Percentiles rank a stretch among this genome's conserved stretches.
Evolutionary conservation across 148 eudicot species (phyloP).

Genomic region (Amaranthus palmeri): DNA sequence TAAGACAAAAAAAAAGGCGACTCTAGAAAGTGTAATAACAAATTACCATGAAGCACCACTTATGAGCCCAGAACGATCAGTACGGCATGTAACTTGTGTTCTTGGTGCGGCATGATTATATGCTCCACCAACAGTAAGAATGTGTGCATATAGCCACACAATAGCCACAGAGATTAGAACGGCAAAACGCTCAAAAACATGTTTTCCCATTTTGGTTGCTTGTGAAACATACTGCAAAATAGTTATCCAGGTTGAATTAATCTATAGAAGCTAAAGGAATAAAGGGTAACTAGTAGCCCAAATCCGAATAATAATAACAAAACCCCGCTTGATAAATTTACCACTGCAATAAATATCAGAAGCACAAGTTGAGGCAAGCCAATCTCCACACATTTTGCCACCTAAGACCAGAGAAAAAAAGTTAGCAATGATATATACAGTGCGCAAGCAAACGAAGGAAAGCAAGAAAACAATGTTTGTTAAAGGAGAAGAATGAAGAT

Average conservation of each 20-base stretch:
- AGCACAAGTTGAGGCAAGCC: constrained; percentile 85
- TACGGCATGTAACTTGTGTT: constrained; percentile 80
- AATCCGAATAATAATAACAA: background rate
- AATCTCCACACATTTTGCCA: constrained; percentile 94
- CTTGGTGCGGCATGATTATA: constrained; percentile 58
- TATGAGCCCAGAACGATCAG: constrained; percentile 89
- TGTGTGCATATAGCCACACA: constrained; percentile 85
- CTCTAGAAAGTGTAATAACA: background rate
- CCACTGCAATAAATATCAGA: constrained; percentile 79
- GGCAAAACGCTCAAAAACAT: constrained; percentile 82
- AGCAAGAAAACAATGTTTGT: background rate
- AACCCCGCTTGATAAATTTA: constrained; percentile 25
- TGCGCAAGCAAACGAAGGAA: background rate
- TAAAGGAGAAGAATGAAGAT: constrained; percentile 9
- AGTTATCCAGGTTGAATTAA: background rate
- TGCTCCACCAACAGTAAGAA: constrained; percentile 83
- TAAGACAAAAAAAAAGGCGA: background rate
- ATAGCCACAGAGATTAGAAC: constrained; percentile 75
- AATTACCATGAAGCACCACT: constrained; percentile 76
- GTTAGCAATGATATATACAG: constrained; percentile 16
- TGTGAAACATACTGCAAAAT: constrained; percentile 67
- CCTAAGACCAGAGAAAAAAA: constrained; percentile 41
- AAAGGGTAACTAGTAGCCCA: background rate
- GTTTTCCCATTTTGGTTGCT: constrained; percentile 47
- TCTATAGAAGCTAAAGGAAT: background rate